Evolutionary conservation across 768 basidiomycete genomes (phyloP).

Genomic region (Hericium coralloides): DNA sequence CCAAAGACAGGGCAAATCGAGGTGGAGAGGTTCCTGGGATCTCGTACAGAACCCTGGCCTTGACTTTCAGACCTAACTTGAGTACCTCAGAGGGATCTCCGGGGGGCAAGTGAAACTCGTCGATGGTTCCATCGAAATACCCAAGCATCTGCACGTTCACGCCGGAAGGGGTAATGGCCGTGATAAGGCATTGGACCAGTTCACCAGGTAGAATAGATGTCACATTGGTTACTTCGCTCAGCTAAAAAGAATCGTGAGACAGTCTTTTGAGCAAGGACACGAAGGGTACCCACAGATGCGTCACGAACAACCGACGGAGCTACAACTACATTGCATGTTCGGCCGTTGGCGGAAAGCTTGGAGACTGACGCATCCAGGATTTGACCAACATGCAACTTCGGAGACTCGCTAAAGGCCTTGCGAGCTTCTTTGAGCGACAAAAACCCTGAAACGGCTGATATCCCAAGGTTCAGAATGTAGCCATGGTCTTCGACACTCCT

Average conservation of each 20-base stretch:
- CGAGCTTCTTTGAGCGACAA: slow-evolving; percentile 67
- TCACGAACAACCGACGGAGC: slow-evolving; percentile 40
- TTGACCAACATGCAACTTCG: slow-evolving; percentile 50
- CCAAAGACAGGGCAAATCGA: slow-evolving; percentile 72
- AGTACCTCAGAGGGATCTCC: slow-evolving; percentile 33
- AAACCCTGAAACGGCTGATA: slow-evolving; percentile 76
- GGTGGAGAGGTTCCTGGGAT: slow-evolving; percentile 62
- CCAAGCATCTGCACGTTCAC: slow-evolving; percentile 85
- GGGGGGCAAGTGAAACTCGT: slow-evolving; percentile 63
- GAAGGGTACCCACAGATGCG: slow-evolving; percentile 39
- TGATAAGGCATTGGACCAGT: slow-evolving; percentile 76
- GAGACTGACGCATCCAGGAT: slow-evolving; percentile 59
- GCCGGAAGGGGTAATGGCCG: slow-evolving; percentile 62
- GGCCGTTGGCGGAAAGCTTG: slow-evolving; percentile 65
- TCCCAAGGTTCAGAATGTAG: slow-evolving; percentile 80
- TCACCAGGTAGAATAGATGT: slow-evolving; percentile 81
- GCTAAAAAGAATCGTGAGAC: slow-evolving; percentile 26
- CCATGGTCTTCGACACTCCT: slow-evolving; percentile 92
- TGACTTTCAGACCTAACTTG: slow-evolving; percentile 69
- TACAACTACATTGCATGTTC: slow-evolving; percentile 63
- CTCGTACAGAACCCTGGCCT: slow-evolving; percentile 78
- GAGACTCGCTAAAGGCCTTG: slow-evolving; percentile 25
- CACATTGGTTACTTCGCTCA: slow-evolving; percentile 71
- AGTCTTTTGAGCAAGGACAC: neutral
- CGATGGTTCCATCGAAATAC: slow-evolving; percentile 86